Evolutionary conservation across 1,139 yeast genomes (phyloP).

Genomic region (Saccharomycopsis hybrid): DNA sequence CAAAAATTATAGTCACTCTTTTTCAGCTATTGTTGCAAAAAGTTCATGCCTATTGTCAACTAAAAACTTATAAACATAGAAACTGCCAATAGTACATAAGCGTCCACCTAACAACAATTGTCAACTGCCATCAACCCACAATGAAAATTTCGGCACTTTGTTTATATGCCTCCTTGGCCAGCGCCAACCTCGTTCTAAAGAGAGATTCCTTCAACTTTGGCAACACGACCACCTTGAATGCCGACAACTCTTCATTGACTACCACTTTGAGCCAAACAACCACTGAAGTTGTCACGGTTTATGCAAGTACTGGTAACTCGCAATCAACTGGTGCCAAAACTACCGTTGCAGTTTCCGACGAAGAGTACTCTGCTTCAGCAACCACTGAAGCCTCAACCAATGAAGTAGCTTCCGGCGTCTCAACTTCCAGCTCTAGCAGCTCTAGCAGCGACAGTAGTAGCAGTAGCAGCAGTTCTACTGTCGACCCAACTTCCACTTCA

Average conservation of each 20-base stretch:
- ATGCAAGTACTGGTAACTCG: too few species aligned
- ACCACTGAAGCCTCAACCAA: background rate
- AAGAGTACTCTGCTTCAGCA: too few species aligned
- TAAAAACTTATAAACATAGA: too few species aligned
- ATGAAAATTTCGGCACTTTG: too few species aligned
- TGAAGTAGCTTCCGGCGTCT: background rate
- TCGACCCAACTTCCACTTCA: background rate
- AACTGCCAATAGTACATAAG: too few species aligned
- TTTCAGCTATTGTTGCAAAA: too few species aligned
- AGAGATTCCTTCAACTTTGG: constrained; percentile 7
- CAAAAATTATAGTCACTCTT: too few species aligned
- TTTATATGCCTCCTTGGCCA: constrained; percentile 3
- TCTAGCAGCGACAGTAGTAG: background rate
- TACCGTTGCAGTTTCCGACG: too few species aligned
- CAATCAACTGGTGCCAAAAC: too few species aligned
- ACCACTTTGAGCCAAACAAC: background rate
- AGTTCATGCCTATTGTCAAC: too few species aligned
- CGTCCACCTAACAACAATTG: too few species aligned
- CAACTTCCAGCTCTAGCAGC: background rate
- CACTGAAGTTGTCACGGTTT: background rate
- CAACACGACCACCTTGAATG: background rate
- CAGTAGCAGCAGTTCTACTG: background rate
- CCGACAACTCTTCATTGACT: background rate
- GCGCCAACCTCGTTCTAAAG: constrained; percentile 6
- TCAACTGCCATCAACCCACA: too few species aligned